Evolutionary conservation across 495 filamentous ascomycete species (phyloP), one percentile per base, ranked within the genome.

Genomic region (Penicillium silybi): DNA sequence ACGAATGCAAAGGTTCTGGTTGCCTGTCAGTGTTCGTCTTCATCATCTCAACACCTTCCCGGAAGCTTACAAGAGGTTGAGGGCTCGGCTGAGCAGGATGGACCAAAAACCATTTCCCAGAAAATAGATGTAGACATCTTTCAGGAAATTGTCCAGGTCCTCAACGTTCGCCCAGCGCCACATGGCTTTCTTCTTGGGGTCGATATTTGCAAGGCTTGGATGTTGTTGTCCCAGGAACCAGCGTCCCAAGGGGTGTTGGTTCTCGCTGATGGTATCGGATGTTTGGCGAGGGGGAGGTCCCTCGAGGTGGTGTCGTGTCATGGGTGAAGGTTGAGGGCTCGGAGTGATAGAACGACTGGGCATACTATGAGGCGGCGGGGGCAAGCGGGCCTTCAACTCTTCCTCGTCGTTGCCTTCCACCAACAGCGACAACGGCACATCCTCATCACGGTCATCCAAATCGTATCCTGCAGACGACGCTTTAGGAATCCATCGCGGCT

Each of bases 81-180:
- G 65, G 7, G 74, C 56, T 48, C 87, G 79, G 44, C 80, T 82
- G 34, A 95, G 73, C 20, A 91, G 41, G 19, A 98, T 97, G 49
- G 89, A 96, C 86, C 88, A 95, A 19, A 96, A 85, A 6, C 93
- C 93, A 55, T 87, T 82, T 0, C 88, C 88, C 18, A 83, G 68
- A 66, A 87, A 98, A 63, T 97, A 98, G 38, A 85, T 77, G 66
- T 97, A 98, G 20, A 97, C 92, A 48, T 96, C 87, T 54, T 81
- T 78, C 41, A 98, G 79, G 66, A 97, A 97, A 52, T 84, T 86
- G 66, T 98, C 93, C 51, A 98, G 72, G 62, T 97, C 93, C 40
- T 85, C 81, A 26, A 95, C 89, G 62, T 96, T 97, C 50, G 88
- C 88, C 90, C 93, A 98, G 63, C 86, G 85, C 87, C 92, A 97